Conservation (phyloP, 1,284 basidiomycete species). For the Ganoderma resinaceum region DNA sequence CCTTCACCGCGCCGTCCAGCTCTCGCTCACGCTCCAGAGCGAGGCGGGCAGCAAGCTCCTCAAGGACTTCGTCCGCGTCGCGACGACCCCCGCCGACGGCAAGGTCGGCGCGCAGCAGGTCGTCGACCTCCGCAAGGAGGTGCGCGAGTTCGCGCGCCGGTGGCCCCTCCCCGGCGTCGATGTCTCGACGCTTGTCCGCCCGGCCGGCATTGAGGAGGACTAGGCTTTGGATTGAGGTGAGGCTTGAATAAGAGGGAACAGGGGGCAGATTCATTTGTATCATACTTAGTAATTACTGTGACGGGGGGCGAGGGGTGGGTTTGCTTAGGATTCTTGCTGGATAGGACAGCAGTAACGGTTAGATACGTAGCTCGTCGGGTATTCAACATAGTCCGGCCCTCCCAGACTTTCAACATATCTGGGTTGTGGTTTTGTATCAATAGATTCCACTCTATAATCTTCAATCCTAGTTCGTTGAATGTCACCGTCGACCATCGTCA, state of each 20-base stretch:
- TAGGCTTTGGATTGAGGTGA: conserved; percentile 8
- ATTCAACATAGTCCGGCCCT: conserved; percentile 39
- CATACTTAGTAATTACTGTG: conserved; percentile 7
- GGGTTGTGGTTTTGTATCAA: conserved; percentile 32
- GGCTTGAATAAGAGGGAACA: not conserved
- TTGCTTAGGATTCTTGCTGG: conserved; percentile 13
- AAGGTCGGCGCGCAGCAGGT: conserved; percentile 79
- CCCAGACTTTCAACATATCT: conserved; percentile 38
- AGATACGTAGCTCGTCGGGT: conserved; percentile 35
- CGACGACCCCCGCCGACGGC: conserved; percentile 73
- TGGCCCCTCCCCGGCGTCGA: conserved; percentile 97
- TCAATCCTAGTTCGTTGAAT: not conserved
- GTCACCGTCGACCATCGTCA: not conserved
- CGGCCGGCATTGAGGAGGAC: conserved; percentile 70
- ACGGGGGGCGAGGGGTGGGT: not conserved
- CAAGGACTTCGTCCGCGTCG: conserved; percentile 94
- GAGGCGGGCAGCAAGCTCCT: conserved; percentile 95
- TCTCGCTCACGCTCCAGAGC: conserved; percentile 88
- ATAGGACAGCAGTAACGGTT: conserved; percentile 18
- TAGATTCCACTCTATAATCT: conserved; percentile 34
- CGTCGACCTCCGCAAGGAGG: conserved; percentile 76
- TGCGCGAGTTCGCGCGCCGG: conserved; percentile 79
- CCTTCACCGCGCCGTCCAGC: conserved; percentile 92
- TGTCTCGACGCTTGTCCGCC: conserved; percentile 64
- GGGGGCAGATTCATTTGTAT: conserved; percentile 12